phyloP scores from a whole-genome alignment of 345 rosid genomes.

The Clausena lansium region DNA sequence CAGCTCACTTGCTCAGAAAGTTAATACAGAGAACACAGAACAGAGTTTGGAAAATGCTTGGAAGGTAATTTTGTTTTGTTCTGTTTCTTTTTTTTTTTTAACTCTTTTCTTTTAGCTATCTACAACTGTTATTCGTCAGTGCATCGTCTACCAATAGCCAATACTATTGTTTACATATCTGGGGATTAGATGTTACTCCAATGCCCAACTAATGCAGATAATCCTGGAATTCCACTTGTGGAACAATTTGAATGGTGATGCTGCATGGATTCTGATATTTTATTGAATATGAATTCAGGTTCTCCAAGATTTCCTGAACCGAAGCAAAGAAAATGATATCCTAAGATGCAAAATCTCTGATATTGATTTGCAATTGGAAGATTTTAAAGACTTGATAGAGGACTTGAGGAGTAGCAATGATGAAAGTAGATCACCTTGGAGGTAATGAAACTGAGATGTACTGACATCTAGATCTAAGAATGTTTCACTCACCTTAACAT shows the following conservation, averaged over 20 bases:
- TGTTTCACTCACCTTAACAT: constrained; percentile 16
- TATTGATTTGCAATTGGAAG: constrained; percentile 65
- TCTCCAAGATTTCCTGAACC: constrained; percentile 71
- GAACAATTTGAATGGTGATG: neutral
- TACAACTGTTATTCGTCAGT: too few species aligned
- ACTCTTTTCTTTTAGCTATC: too few species aligned
- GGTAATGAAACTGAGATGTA: constrained; percentile 39
- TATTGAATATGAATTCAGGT: constrained; percentile 42
- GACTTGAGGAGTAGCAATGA: constrained; percentile 57
- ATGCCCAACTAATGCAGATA: neutral
- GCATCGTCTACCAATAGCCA: too few species aligned
- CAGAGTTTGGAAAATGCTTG: constrained; percentile 92
- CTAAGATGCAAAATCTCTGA: constrained; percentile 51
- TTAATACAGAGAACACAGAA: constrained; percentile 67
- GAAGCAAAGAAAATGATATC: constrained; percentile 59
- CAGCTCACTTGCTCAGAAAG: constrained; percentile 73
- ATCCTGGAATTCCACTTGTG: neutral
- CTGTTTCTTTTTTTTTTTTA: neutral
- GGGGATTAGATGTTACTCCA: neutral
- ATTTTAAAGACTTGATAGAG: constrained; percentile 65
- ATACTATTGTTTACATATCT: too few species aligned
- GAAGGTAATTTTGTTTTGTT: constrained; percentile 78
- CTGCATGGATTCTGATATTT: constrained; percentile 13
- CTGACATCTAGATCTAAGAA: constrained; percentile 3
- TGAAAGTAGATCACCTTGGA: constrained; percentile 71